Evolutionary conservation across 768 basidiomycete genomes (phyloP), one percentile per base, ranked within the genome.

Genomic region (Symmetrospora coprosmae): DNA sequence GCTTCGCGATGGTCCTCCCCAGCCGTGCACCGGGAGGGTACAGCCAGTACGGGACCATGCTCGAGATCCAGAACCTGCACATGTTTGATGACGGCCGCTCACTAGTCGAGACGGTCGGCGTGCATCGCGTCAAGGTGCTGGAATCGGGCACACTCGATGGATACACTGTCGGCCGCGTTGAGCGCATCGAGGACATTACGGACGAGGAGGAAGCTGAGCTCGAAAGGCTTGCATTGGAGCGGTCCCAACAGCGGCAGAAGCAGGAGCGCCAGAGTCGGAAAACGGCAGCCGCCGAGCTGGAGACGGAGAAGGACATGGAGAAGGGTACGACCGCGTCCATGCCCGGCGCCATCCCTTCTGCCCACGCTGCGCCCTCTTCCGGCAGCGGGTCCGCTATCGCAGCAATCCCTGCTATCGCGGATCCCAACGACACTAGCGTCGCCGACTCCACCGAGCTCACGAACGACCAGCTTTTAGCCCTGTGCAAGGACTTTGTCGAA

Each of bases 1-100:
- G 78, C 23, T 94, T 97, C 72, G 92, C 92, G 35, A 96, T 96
- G 87, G 79, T 94, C 68, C 82, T 92, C 75, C 82, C 86, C 14
- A 76, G 79, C 2, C 73, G 76, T 21, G 70, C 74, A 23, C 72
- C 75, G 0, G 70, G 63, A 72, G 80, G 76, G 19, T 76, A 78
- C 34, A 72, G 76, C 66, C 82, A 87, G 61, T 99, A 85, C 72
- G 92, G 92, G 3, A 97, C 90, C 38, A 91, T 96, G 83, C 78
- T 96, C 52, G 81, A 87, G 71, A 90, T 97, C 61, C 78, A 79
- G 64, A 80, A 78, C 65, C 87, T 92, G 6, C 84, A 86, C 70
- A 86, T 87, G 81, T 76, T 90, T 27, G 77, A 82, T 2, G 92
- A 99, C 71, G 92, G 92, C 13, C 76, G 90, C 48, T 87, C 86